A percentile compares a stretch with the other conserved stretches of the same genome.
These are phyloP conservation scores for Dendrobium officinale DNA, from an alignment of 106 monocot genomes.

Conservation along the genomic window DNA sequence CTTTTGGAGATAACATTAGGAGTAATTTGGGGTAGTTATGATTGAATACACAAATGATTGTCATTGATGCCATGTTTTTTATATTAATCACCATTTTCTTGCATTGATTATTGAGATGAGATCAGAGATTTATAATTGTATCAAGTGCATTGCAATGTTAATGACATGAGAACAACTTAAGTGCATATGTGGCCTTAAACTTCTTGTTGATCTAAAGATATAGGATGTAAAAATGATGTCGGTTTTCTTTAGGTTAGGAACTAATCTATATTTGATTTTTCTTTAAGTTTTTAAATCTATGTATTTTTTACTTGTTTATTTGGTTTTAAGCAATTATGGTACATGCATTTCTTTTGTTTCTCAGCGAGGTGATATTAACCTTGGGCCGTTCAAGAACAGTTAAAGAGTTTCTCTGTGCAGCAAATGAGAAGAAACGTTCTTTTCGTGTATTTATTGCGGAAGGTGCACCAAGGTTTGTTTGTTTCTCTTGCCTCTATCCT, in stretches of 20 bases:
- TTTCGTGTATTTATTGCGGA: slow-evolving; percentile 96
- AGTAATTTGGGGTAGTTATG: neutral
- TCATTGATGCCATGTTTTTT: neutral
- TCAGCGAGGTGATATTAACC: slow-evolving; percentile 94
- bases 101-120: neutral
- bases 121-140: neutral
- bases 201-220: neutral
- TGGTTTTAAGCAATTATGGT: neutral
- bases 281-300: neutral
- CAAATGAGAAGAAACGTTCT: slow-evolving; percentile 86
- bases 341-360: slow-evolving; percentile 2
- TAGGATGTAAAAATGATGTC: neutral
- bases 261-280: neutral
- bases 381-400: slow-evolving; percentile 93
- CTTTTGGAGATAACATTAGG: neutral
- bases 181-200: neutral
- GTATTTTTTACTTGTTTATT: neutral
- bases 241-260: neutral
- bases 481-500: neutral
- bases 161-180: neutral
- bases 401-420: slow-evolving; percentile 91
- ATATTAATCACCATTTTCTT: neutral
- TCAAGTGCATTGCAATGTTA: neutral
- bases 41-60: neutral
- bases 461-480: slow-evolving; percentile 84